phyloP scores from a whole-genome alignment of 176 grass and related monocot genomes.

The Aegilops speltoides region DNA sequence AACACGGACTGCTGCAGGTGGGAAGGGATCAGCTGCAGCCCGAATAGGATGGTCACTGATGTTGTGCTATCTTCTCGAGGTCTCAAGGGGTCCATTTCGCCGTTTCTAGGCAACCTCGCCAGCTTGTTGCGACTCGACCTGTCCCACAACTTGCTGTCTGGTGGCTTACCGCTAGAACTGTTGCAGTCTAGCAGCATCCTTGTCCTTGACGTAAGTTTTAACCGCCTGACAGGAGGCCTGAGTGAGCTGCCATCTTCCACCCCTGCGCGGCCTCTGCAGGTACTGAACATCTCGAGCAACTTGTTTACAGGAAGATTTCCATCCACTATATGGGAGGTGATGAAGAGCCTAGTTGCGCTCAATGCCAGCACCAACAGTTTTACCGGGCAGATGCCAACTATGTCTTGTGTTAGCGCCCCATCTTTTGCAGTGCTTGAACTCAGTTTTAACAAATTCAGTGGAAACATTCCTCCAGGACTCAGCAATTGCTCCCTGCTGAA shows the following conservation, averaged over 20 bases:
- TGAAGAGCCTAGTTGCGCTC: slow-evolving; percentile 4
- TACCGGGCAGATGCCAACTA: slow-evolving; percentile 9
- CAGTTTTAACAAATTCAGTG: slow-evolving; percentile 15
- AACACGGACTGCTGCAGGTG: slow-evolving; percentile 36
- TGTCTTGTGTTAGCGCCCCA: background rate
- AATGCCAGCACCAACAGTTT: slow-evolving; percentile 55
- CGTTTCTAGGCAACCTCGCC: slow-evolving; percentile 27
- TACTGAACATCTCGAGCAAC: slow-evolving; percentile 54
- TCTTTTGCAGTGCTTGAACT: slow-evolving; percentile 16
- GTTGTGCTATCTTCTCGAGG: slow-evolving; percentile 22
- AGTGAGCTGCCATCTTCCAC: background rate
- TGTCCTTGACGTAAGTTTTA: slow-evolving; percentile 47
- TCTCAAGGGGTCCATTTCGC: slow-evolving; percentile 33
- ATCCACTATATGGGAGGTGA: background rate
- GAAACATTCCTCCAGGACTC: background rate
- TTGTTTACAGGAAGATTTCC: slow-evolving; percentile 31
- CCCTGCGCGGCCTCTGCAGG: background rate
- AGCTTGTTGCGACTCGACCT: slow-evolving; percentile 12
- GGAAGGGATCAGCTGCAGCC: slow-evolving; percentile 42
- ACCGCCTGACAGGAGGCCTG: slow-evolving; percentile 2
- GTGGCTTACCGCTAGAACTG: slow-evolving; percentile 5
- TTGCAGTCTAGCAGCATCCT: slow-evolving; percentile 15
- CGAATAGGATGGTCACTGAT: background rate
- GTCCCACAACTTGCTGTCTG: slow-evolving; percentile 22
- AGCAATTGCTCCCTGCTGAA: slow-evolving; percentile 2